These are phyloP conservation scores for Fraxinus quadrangulata DNA, from an alignment of 257 asterid genomes.

Conservation along the genomic window DNA sequence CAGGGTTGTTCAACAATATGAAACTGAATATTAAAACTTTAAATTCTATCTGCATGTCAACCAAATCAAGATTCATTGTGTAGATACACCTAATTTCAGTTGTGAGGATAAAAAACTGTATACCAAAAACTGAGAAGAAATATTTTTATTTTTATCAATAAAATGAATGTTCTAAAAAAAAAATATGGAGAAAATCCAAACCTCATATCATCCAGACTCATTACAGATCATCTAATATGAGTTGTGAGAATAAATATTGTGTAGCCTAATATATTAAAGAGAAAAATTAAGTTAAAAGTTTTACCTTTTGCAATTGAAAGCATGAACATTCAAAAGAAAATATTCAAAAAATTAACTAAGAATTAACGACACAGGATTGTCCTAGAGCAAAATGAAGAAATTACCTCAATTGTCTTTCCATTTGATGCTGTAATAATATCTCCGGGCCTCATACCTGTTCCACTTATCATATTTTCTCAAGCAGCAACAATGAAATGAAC, in stretches of 20 bases:
- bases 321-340: conserved; percentile 2
- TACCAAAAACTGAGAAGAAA: not conserved
- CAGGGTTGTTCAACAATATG: not conserved
- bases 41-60: not conserved
- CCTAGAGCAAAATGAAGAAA: not conserved
- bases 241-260: not conserved
- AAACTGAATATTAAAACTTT: not conserved
- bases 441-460: conserved; percentile 71
- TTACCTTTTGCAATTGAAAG: not conserved
- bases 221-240: not conserved
- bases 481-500: conserved; percentile 71
- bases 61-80: conserved; percentile 1
- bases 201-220: not conserved
- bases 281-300: not conserved
- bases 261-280: not conserved
- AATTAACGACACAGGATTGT: not conserved
- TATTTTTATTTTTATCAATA: not conserved
- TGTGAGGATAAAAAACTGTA: no score
- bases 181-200: not conserved
- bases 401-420: conserved; percentile 68
- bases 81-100: not conserved
- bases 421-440: conserved; percentile 62
- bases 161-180: not conserved
- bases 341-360: conserved; percentile 12
- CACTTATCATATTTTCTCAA: conserved; percentile 72